These are phyloP conservation scores for Dictyostelium firmibasis DNA, from an alignment of 78 protist genomes.

Conservation along the genomic window DNA sequence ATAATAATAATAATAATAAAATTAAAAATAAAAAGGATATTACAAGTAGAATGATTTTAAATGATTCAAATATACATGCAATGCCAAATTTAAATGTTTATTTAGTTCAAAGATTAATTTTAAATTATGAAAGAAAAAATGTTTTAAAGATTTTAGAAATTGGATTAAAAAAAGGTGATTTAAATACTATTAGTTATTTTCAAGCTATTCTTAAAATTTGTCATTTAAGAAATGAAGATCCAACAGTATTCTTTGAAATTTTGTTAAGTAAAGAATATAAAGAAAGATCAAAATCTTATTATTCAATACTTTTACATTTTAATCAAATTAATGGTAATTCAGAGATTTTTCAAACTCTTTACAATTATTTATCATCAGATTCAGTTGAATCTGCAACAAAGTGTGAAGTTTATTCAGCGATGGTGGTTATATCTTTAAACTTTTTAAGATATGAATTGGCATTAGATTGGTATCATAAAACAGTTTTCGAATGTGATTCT, in stretches of 20 bases:
- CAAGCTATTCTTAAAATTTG: neutral
- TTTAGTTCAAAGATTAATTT: neutral
- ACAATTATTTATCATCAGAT: neutral
- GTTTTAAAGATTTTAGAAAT: neutral
- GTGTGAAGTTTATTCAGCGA: neutral
- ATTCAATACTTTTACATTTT: neutral
- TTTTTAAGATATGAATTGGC: neutral
- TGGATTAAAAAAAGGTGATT: neutral
- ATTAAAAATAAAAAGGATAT: too few relatives aligned
- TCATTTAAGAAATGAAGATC: neutral
- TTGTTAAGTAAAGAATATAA: neutral
- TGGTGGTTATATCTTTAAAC: neutral
- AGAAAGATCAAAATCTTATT: neutral
- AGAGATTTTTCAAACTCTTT: neutral
- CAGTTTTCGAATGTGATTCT: neutral
- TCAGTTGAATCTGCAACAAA: neutral
- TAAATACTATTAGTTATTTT: neutral
- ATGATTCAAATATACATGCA: neutral
- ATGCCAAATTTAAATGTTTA: neutral
- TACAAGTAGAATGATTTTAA: neutral
- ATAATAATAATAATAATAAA: too few relatives aligned
- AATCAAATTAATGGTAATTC: neutral
- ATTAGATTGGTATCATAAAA: neutral
- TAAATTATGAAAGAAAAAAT: neutral
- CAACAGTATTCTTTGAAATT: neutral